Evolutionary conservation across 139 green algal genomes (phyloP).

Genomic region (Zygnema cylindricum): DNA sequence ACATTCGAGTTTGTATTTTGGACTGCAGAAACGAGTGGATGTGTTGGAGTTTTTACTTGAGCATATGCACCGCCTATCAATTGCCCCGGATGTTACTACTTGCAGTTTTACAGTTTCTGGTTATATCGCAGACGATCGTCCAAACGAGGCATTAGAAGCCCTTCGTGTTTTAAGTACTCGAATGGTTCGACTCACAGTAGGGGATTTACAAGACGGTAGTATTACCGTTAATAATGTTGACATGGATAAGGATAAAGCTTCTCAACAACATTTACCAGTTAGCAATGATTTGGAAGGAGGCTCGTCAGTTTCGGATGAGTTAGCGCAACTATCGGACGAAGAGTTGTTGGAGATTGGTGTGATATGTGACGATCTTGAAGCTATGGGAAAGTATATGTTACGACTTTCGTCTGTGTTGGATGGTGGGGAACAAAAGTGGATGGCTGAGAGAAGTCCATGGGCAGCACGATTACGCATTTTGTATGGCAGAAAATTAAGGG

Average conservation of each 20-base stretch:
- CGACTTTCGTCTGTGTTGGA: background rate
- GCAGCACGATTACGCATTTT: background rate
- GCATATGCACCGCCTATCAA: background rate
- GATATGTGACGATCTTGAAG: background rate
- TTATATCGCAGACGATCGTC: background rate
- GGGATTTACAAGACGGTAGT: too few species aligned
- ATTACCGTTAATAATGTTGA: too few species aligned
- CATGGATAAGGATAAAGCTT: too few species aligned
- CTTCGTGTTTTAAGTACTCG: background rate
- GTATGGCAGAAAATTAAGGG: background rate
- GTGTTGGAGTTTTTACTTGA: constrained; percentile 11
- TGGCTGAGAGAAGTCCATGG: background rate
- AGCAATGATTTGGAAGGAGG: too few species aligned
- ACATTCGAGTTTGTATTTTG: too few species aligned
- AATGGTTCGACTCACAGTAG: background rate
- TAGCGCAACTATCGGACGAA: too few species aligned
- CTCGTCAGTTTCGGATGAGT: too few species aligned
- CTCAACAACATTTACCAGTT: too few species aligned
- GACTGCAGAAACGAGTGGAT: constrained; percentile 25
- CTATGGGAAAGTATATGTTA: background rate
- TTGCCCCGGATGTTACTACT: background rate
- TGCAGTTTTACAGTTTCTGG: background rate
- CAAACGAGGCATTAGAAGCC: background rate
- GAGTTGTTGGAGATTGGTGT: background rate
- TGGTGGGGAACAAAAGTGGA: background rate